Conservation (phyloP, 2,329 filamentous ascomycete genomes). For the Curvularia lunata region DNA sequence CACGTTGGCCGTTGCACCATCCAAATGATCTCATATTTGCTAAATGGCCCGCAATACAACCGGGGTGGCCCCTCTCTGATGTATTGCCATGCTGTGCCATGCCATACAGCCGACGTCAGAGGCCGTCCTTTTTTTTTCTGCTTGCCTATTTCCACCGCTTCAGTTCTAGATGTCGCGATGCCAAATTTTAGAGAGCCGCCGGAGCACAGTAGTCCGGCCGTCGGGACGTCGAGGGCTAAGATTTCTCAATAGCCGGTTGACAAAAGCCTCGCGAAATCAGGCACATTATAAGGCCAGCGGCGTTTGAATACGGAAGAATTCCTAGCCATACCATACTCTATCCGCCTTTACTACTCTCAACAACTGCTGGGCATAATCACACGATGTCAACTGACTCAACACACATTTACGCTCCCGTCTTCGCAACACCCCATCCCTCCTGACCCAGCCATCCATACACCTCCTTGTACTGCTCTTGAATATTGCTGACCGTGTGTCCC, state of each 20-base stretch:
- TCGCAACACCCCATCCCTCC: constrained; percentile 56
- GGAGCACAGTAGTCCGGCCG: constrained; percentile 28
- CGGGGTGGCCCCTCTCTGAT: background rate
- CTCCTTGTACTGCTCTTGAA: constrained; percentile 53
- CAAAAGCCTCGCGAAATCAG: background rate
- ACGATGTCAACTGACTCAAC: background rate
- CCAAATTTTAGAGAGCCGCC: constrained; percentile 14
- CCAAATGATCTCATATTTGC: constrained; percentile 7
- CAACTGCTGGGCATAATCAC: background rate
- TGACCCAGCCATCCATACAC: constrained; percentile 57
- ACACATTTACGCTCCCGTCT: constrained; percentile 13
- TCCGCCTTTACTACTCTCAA: too few relatives aligned
- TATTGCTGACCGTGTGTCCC: constrained; percentile 57
- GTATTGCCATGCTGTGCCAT: background rate
- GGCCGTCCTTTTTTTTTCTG: background rate
- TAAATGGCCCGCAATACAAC: background rate
- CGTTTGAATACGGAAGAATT: background rate
- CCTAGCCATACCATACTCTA: background rate
- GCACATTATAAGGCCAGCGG: background rate
- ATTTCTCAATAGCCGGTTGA: constrained; percentile 8
- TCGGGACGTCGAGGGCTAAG: constrained; percentile 14
- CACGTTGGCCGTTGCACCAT: background rate
- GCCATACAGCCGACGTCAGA: constrained; percentile 1
- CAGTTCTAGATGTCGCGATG: constrained; percentile 2
- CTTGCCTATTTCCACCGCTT: constrained; percentile 2